phyloP scores from a whole-genome alignment of 805 yeast genomes.

The Starmerella powellii region DNA sequence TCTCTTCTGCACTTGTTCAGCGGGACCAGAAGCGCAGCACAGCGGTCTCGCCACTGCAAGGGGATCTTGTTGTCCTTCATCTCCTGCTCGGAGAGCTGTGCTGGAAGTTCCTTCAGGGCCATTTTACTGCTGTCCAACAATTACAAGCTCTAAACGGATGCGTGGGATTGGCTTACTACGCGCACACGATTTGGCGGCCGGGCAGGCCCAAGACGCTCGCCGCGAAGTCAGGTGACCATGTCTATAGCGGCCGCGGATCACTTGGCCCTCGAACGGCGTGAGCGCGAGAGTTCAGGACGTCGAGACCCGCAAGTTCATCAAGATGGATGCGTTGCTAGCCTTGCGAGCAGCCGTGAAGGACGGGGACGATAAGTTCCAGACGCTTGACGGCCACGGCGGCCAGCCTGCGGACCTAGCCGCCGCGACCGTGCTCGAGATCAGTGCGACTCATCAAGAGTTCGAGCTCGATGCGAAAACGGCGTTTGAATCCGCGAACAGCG shows the following conservation, averaged over 20 bases:
- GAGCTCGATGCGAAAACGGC: slow-evolving; percentile 13
- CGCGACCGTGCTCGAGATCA: slow-evolving; percentile 5
- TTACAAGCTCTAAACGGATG: too few species aligned
- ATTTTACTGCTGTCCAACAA: slow-evolving; percentile 10
- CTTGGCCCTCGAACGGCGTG: too few species aligned
- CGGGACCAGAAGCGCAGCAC: slow-evolving; percentile 55
- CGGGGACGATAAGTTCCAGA: slow-evolving; percentile 6
- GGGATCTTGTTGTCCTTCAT: slow-evolving; percentile 72
- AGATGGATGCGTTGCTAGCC: slow-evolving; percentile 16
- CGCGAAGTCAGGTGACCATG: too few species aligned
- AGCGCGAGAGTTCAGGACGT: background rate
- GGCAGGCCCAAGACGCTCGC: too few species aligned
- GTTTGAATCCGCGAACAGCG: slow-evolving; percentile 14
- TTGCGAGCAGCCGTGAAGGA: slow-evolving; percentile 9
- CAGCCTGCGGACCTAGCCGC: slow-evolving; percentile 3
- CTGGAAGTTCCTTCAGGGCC: slow-evolving; percentile 26
- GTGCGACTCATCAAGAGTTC: slow-evolving; percentile 7
- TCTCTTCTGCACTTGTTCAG: slow-evolving; percentile 51
- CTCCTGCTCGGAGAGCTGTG: slow-evolving; percentile 55
- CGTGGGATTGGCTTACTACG: too few species aligned
- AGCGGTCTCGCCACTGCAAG: slow-evolving; percentile 68
- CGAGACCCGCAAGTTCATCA: background rate
- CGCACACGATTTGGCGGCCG: too few species aligned
- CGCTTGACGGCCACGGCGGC: slow-evolving; percentile 6
- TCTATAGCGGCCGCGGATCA: too few species aligned